Evolutionary conservation across 306 rosid species (phyloP), one percentile per base, ranked within the genome.

Genomic region (Corylus americana): DNA sequence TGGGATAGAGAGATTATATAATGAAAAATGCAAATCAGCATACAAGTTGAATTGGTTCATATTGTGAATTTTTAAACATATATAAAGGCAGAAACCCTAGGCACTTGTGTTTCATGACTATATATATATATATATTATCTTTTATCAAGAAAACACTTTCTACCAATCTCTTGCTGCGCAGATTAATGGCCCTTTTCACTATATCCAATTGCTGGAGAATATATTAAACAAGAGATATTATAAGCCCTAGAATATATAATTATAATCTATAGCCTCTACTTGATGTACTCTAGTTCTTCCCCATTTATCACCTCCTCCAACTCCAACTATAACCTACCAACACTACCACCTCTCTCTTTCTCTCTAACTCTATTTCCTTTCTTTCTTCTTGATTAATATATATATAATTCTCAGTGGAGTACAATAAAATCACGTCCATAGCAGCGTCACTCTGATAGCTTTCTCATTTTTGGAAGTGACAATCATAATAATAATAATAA

Each of bases 1-100:
- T 71, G 5, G 45, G 42, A 78, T 77, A 70, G 45, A 80, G 75
- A 31, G 79, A 77, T 69, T 61, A 79, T 27, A 8, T 7, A 47
- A 50, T 18, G 12, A 7, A 50, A 57, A 75, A 62, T 55, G 42
- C 55, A 54, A 27, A 55, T 7, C 45, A 27, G 18, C 55, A 71
- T 12, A 16, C 44, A 62, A 62, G 29, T 3, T 62, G 37, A 5
- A 10, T 22, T 50, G 0, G 45, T 42, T 42, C 45, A 42, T 42
- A 39, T 37, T 39, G 45, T 42, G 45, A 42, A 42, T 42, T 42
- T 42, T 42, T 42, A 5, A 42, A 42, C 44, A 39, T 39, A 61
- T 14, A 16, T 16, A 64, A 64, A 64, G 70, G 31, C 11, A 35
- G 10, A 7, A 64, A 35, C 18, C 27, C 25, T 39, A 17, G 29